A percentile compares a stretch with the other conserved stretches of the same genome.
phyloP scores from a whole-genome alignment of 768 basidiomycete genomes.

The Porphyrellus cyaneotinctus region DNA sequence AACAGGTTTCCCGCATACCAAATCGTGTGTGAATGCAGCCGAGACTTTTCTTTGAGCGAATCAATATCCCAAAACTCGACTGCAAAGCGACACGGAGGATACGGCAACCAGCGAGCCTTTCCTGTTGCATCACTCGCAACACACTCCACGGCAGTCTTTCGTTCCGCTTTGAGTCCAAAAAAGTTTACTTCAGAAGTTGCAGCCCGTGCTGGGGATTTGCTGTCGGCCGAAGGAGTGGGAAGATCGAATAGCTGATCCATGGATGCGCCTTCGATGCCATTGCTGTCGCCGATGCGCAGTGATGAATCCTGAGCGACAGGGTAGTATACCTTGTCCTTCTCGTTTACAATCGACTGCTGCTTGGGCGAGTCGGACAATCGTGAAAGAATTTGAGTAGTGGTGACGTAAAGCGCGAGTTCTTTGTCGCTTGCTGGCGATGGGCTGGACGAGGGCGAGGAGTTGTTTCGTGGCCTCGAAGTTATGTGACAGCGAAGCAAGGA shows the following conservation, averaged over 20 bases:
- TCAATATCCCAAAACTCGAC: constrained; percentile 92
- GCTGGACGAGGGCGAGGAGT: constrained; percentile 33
- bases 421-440: constrained; percentile 42
- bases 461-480: constrained; percentile 33
- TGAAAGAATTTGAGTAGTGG: constrained; percentile 48
- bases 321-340: constrained; percentile 46
- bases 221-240: constrained; percentile 23
- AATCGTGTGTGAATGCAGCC: constrained; percentile 79
- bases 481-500: constrained; percentile 62
- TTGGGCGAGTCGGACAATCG: constrained; percentile 24
- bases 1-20: constrained; percentile 88
- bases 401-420: constrained; percentile 62
- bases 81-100: constrained; percentile 78
- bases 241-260: constrained; percentile 70
- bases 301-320: constrained; percentile 69
- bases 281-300: constrained; percentile 68
- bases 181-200: constrained; percentile 48
- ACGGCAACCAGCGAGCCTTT: constrained; percentile 56
- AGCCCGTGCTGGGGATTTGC: constrained; percentile 26
- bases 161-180: constrained; percentile 56
- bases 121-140: constrained; percentile 42
- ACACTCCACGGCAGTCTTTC: constrained; percentile 40
- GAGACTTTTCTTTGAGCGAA: constrained; percentile 75
- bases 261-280: constrained; percentile 45
- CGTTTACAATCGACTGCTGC: constrained; percentile 11